Conservation (phyloP, 306 rosid species). For the Alnus glutinosa region DNA sequence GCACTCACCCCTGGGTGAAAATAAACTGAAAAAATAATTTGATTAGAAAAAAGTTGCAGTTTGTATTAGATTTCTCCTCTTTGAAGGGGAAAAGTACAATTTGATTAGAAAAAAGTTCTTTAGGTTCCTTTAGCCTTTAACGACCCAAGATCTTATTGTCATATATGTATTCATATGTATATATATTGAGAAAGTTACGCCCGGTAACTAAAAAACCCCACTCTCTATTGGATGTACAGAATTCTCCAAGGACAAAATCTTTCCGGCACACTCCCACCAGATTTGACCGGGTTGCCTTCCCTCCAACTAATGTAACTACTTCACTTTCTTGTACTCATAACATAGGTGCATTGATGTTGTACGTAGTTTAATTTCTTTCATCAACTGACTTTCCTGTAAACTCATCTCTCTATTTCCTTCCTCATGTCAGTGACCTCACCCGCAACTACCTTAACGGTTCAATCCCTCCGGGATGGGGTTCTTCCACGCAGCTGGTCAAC, state of each 20-base stretch:
- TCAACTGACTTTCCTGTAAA: neutral
- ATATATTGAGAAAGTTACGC: too few relatives aligned
- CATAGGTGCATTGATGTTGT: neutral
- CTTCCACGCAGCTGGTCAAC: conserved; percentile 33
- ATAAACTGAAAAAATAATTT: too few relatives aligned
- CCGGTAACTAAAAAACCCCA: too few relatives aligned
- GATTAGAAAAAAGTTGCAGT: too few relatives aligned
- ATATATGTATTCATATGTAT: too few relatives aligned
- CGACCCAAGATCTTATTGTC: too few relatives aligned
- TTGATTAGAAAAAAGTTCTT: too few relatives aligned
- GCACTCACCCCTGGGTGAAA: too few relatives aligned
- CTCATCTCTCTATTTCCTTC: neutral
- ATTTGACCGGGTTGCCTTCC: conserved; percentile 11
- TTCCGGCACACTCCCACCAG: conserved; percentile 20
- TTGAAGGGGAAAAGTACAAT: too few relatives aligned
- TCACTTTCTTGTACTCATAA: neutral
- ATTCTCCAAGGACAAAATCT: conserved; percentile 6
- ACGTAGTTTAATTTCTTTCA: too few relatives aligned
- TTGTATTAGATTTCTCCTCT: too few relatives aligned
- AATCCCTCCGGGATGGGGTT: conserved; percentile 56
- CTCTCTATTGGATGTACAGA: neutral
- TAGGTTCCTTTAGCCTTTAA: too few relatives aligned
- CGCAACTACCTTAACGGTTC: conserved; percentile 64
- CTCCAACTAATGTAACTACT: conserved; percentile 50
- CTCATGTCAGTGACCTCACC: conserved; percentile 44